These are phyloP conservation scores for Spinellus fusiger DNA, from an alignment of 192 early-diverging fungal genomes.

Conservation along the genomic window DNA sequence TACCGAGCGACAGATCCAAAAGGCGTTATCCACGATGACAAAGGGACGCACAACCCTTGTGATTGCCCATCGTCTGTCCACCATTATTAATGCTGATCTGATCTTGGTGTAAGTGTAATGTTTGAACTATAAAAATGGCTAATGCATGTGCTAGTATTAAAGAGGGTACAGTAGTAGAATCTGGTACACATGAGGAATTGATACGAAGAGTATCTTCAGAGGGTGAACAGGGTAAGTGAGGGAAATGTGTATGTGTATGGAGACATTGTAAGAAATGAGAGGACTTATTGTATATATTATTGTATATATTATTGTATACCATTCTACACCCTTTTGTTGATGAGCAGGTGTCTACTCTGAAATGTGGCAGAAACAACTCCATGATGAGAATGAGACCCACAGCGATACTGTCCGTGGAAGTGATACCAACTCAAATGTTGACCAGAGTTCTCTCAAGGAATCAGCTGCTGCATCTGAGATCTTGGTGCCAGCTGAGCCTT, in stretches of 20 bases:
- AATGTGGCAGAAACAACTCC: conserved; percentile 90
- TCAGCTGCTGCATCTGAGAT: no score
- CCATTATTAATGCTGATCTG: conserved; percentile 77
- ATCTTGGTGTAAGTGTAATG: conserved; percentile 58
- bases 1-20: conserved; percentile 74
- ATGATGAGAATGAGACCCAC: conserved; percentile 42
- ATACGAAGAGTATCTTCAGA: conserved; percentile 40
- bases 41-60: conserved; percentile 81
- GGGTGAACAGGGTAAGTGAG: conserved; percentile 28
- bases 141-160: conserved; percentile 44
- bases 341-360: conserved; percentile 68
- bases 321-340: no score
- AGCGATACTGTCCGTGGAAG: not conserved
- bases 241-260: no score
- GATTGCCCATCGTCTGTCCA: conserved; percentile 81
- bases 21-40: conserved; percentile 70
- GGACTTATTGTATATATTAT: no score
- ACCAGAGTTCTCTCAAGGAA: no score
- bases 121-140: not conserved
- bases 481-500: no score
- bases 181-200: conserved; percentile 77
- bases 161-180: conserved; percentile 75
- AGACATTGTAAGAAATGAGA: not conserved
- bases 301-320: no score
- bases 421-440: not conserved